Conservation (phyloP, 768 basidiomycete genomes). For the Leccinum subgranulosum region DNA sequence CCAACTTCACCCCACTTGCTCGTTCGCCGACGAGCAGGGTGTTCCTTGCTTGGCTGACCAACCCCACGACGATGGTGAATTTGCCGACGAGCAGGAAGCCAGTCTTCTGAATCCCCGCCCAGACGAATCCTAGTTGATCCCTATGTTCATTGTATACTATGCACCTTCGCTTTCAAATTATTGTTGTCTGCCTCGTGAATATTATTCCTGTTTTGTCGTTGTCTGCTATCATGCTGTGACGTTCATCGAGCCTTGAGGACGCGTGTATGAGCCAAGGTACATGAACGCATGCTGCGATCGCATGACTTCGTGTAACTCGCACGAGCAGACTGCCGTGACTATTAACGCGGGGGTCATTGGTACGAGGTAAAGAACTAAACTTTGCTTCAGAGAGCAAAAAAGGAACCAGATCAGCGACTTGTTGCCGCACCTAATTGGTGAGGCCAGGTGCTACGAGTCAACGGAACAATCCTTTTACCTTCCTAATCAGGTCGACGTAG, state of each 20-base stretch:
- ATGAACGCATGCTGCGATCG: constrained; percentile 20
- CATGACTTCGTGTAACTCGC: constrained; percentile 10
- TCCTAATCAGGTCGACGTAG: constrained; percentile 9
- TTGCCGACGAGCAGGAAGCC: constrained; percentile 2
- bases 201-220: not conserved
- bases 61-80: not conserved
- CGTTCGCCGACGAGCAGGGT: not conserved
- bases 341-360: constrained; percentile 10
- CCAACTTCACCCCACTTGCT: not conserved
- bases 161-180: not conserved
- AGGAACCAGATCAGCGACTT: constrained; percentile 9
- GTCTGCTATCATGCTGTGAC: constrained; percentile 1
- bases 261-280: constrained; percentile 11
- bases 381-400: not conserved
- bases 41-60: constrained; percentile 1
- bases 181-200: constrained; percentile 1
- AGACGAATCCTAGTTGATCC: constrained; percentile 5
- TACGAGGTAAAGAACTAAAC: not conserved
- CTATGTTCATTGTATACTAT: not conserved
- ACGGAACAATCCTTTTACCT: constrained; percentile 6
- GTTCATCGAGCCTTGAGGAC: not conserved
- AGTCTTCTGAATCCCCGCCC: not conserved
- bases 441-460: constrained; percentile 10
- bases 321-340: constrained; percentile 9
- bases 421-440: constrained; percentile 19